These are phyloP conservation scores for Beta lomatogona DNA, from an alignment of 179 eudicot genomes.

Conservation along the genomic window DNA sequence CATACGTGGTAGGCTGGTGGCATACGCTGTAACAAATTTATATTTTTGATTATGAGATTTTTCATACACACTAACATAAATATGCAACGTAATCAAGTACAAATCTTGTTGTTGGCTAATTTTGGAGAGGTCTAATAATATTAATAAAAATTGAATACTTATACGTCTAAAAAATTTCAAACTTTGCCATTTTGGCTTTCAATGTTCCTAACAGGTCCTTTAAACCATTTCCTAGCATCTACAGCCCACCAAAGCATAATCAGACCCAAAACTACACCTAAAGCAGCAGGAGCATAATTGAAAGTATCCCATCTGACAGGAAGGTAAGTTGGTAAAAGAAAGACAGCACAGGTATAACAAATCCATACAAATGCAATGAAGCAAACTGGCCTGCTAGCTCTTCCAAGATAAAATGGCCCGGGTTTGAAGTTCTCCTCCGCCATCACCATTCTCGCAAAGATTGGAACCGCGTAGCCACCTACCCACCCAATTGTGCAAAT, in stretches of 20 bases:
- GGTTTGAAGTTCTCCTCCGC: conserved; percentile 52
- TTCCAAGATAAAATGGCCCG: conserved; percentile 62
- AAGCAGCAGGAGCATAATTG: conserved; percentile 60
- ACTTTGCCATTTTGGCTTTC: conserved; percentile 42
- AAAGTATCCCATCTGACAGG: conserved; percentile 54
- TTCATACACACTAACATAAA: background rate
- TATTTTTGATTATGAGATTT: background rate
- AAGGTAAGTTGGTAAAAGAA: conserved; percentile 51
- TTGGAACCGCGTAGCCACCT: conserved; percentile 67
- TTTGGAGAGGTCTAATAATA: background rate
- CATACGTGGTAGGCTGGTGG: background rate
- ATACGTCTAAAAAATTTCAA: conserved; percentile 11
- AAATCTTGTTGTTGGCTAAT: background rate
- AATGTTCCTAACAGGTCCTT: conserved; percentile 62
- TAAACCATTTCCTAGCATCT: conserved; percentile 65
- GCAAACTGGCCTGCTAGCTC: conserved; percentile 52
- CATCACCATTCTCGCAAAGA: conserved; percentile 58
- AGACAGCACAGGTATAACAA: conserved; percentile 59
- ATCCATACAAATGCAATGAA: conserved; percentile 61
- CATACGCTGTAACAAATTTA: no score
- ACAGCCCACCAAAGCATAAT: conserved; percentile 64
- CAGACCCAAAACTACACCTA: conserved; percentile 45
- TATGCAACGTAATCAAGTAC: background rate
- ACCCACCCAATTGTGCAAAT: conserved; percentile 68
- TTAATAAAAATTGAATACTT: background rate